Conservation (phyloP, 306 rosid species). For the Dalbergia oliveri region DNA sequence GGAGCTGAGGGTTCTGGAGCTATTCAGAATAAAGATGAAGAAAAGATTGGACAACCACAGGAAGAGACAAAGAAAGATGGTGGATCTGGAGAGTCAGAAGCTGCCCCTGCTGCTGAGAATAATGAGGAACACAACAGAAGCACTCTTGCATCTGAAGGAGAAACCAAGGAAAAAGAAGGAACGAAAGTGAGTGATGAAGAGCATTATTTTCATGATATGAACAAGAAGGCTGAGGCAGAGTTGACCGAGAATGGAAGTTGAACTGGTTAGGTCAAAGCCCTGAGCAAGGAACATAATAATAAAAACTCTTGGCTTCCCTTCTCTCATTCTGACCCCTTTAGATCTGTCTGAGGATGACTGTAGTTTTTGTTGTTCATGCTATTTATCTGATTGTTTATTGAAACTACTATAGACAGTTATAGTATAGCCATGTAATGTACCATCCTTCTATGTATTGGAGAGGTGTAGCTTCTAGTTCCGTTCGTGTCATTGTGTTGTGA, state of each 20-base stretch:
- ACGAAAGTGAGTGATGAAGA: constrained; percentile 57
- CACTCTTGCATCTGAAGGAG: constrained; percentile 55
- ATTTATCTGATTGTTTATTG: constrained; percentile 73
- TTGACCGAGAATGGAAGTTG: constrained; percentile 62
- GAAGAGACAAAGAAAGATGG: constrained; percentile 58
- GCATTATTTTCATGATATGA: constrained; percentile 46
- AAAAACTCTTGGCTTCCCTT: constrained; percentile 45
- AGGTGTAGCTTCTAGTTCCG: constrained; percentile 60
- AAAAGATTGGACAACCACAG: constrained; percentile 54
- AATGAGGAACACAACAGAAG: constrained; percentile 51
- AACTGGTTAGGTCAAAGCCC: constrained; percentile 52
- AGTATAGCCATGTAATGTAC: constrained; percentile 72
- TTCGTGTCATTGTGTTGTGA: constrained; percentile 64
- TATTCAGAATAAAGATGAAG: constrained; percentile 56
- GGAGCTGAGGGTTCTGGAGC: constrained; percentile 61
- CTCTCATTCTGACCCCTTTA: constrained; percentile 62
- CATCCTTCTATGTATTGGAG: constrained; percentile 60
- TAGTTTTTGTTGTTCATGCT: constrained; percentile 65
- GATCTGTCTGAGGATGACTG: constrained; percentile 59
- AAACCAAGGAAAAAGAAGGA: constrained; percentile 58
- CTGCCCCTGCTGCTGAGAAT: constrained; percentile 50
- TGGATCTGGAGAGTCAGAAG: constrained; percentile 49
- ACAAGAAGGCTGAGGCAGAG: constrained; percentile 59
- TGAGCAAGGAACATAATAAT: constrained; percentile 43
- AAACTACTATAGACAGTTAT: constrained; percentile 60